A percentile compares a stretch with the other conserved stretches of the same genome.
phyloP scores from a whole-genome alignment of 2,329 filamentous ascomycete species.

The Sarocladiaceae sp. region DNA sequence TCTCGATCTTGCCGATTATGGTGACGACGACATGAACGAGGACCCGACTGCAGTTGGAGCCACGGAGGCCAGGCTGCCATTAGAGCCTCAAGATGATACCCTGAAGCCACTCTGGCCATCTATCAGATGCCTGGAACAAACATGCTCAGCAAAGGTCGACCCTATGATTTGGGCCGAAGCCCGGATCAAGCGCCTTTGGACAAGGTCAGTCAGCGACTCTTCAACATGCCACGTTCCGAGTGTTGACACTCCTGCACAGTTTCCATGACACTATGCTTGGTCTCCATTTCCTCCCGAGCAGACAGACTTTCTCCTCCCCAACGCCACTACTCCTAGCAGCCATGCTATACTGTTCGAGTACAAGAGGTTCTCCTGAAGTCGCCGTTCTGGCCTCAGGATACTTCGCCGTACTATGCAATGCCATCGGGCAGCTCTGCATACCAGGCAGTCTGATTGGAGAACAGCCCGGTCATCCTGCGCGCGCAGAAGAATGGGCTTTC shows the following conservation, averaged over 20 bases:
- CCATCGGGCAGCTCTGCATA: constrained; percentile 35
- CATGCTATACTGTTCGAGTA: constrained; percentile 38
- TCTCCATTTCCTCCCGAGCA: constrained; percentile 39
- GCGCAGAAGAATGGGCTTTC: constrained; percentile 34
- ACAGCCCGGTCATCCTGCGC: constrained; percentile 17
- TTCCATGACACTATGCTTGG: constrained; percentile 41
- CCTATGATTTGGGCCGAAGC: not conserved
- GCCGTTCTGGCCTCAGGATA: constrained; percentile 32
- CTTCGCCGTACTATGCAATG: constrained; percentile 31
- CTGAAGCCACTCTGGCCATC: constrained; percentile 1
- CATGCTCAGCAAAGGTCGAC: not conserved
- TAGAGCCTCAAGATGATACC: not conserved
- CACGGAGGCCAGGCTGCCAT: not conserved
- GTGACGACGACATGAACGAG: not conserved
- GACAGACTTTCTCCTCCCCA: constrained; percentile 36
- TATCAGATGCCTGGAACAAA: not conserved
- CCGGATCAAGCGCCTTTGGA: not conserved
- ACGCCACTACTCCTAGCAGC: constrained; percentile 37
- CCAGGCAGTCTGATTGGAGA: constrained; percentile 25
- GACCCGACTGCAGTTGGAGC: not conserved
- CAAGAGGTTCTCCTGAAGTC: constrained; percentile 25
- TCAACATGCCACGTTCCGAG: not conserved
- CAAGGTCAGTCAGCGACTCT: not conserved
- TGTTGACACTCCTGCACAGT: constrained; percentile 16
- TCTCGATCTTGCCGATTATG: not conserved